Percentiles rank a stretch among this genome's conserved stretches.
Evolutionary conservation across 805 yeast genomes (phyloP).

Genomic region (Saccharomycopsis vini): DNA sequence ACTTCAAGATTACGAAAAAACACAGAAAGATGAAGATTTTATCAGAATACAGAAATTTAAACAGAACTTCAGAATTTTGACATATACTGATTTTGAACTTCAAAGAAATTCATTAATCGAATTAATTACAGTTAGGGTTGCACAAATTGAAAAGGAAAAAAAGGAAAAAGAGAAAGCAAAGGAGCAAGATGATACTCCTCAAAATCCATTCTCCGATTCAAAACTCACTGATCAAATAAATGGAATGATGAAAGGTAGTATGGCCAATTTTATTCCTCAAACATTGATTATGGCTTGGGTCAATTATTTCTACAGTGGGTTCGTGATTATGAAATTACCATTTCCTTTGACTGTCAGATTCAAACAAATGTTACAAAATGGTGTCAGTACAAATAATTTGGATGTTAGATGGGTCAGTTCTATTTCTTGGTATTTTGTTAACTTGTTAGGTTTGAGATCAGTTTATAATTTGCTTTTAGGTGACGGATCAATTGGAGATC

Average conservation of each 20-base stretch:
- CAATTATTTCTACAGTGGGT: slow-evolving; percentile 85
- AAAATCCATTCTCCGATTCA: slow-evolving; percentile 66
- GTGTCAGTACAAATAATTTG: slow-evolving; percentile 74
- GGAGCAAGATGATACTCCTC: slow-evolving; percentile 29
- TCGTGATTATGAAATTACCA: slow-evolving; percentile 79
- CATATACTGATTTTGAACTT: slow-evolving; percentile 41
- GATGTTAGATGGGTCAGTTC: slow-evolving; percentile 90
- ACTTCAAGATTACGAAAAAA: slow-evolving; percentile 39
- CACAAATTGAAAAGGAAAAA: slow-evolving; percentile 47
- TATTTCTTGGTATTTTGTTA: slow-evolving; percentile 92
- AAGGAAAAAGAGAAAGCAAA: slow-evolving; percentile 29
- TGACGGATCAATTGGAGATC: slow-evolving; percentile 36
- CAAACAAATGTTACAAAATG: slow-evolving; percentile 86
- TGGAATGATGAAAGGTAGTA: slow-evolving; percentile 70
- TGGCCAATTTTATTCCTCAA: slow-evolving; percentile 83
- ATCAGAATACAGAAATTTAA: slow-evolving; percentile 50
- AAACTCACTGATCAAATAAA: slow-evolving; percentile 61
- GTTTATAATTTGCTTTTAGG: slow-evolving; percentile 65
- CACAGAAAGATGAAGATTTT: slow-evolving; percentile 58
- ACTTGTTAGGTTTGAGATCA: slow-evolving; percentile 73
- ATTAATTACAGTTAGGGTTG: slow-evolving; percentile 32
- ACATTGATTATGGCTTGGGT: slow-evolving; percentile 95
- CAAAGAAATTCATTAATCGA: slow-evolving; percentile 43
- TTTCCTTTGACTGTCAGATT: slow-evolving; percentile 85
- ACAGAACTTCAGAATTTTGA: slow-evolving; percentile 43